Evolutionary conservation across 2,329 filamentous ascomycete genomes (phyloP).

Genomic region (Hypoxylon sp.): DNA sequence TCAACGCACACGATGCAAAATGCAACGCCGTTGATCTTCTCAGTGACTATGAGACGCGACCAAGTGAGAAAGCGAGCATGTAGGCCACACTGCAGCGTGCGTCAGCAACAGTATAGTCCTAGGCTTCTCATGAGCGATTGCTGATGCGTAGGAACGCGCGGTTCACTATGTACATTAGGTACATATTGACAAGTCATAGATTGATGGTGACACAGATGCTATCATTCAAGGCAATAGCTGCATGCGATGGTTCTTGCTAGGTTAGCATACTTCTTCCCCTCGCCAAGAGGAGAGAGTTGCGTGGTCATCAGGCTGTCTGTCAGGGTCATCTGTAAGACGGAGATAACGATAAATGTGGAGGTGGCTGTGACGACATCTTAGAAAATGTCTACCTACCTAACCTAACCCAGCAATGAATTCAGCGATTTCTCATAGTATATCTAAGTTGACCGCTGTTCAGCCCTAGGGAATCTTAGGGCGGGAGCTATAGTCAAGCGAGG

Average conservation of each 20-base stretch:
- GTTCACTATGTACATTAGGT: background rate
- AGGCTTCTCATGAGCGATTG: background rate
- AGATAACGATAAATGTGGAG: background rate
- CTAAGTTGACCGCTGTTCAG: slow-evolving; percentile 19
- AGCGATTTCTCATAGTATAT: slow-evolving; percentile 4
- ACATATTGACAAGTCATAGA: slow-evolving; percentile 1
- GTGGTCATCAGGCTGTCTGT: background rate
- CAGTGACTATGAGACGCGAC: background rate
- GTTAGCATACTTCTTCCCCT: background rate
- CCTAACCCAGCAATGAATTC: background rate
- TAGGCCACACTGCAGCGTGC: slow-evolving; percentile 15
- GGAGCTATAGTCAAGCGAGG: slow-evolving; percentile 4
- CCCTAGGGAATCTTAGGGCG: slow-evolving; percentile 15
- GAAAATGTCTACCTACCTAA: background rate
- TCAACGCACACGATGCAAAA: slow-evolving; percentile 10
- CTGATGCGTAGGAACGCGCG: slow-evolving; percentile 21
- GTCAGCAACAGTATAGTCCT: slow-evolving; percentile 30
- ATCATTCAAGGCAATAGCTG: background rate
- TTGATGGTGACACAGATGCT: background rate
- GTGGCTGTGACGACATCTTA: background rate
- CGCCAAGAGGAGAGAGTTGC: background rate
- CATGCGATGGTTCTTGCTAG: background rate
- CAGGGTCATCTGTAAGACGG: background rate
- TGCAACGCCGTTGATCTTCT: background rate
- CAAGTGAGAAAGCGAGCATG: background rate